Conservation (phyloP, 2,329 filamentous ascomycete species). For the Apiospora pterosperma region DNA sequence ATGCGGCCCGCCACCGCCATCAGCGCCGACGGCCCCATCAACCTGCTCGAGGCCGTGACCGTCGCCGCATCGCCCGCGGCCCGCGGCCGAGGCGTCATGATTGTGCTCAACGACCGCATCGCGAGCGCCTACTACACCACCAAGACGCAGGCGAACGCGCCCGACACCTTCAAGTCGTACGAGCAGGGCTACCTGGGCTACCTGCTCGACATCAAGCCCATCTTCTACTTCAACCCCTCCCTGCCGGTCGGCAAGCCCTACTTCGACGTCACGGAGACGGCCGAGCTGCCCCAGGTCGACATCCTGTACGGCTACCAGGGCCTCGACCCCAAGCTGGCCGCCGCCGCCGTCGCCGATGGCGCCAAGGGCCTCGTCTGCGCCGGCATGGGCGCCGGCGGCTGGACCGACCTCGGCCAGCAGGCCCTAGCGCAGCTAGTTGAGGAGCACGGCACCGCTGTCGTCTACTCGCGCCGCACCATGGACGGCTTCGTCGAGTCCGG, state of each 20-base stretch:
- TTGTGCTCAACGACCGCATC: constrained; percentile 61
- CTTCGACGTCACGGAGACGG: constrained; percentile 33
- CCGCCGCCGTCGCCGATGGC: constrained; percentile 44
- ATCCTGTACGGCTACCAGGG: constrained; percentile 55
- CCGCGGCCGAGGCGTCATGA: constrained; percentile 51
- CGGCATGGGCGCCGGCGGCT: constrained; percentile 51
- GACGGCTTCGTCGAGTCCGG: constrained; percentile 48
- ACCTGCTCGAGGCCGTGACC: constrained; percentile 57
- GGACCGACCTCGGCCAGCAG: constrained; percentile 34
- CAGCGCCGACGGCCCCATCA: constrained; percentile 60
- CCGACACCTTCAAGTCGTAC: constrained; percentile 58
- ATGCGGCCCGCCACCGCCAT: constrained; percentile 62
- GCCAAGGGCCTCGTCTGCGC: constrained; percentile 54
- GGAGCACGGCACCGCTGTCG: constrained; percentile 43
- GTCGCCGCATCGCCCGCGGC: constrained; percentile 46
- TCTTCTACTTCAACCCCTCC: constrained; percentile 56
- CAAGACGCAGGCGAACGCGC: constrained; percentile 60
- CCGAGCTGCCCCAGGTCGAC: constrained; percentile 49
- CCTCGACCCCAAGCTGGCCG: constrained; percentile 44
- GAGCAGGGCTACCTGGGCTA: constrained; percentile 57
- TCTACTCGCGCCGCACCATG: constrained; percentile 48
- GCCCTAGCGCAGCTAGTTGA: constrained; percentile 42
- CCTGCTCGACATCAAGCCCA: constrained; percentile 54
- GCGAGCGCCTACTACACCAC: constrained; percentile 54
- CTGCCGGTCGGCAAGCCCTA: constrained; percentile 43